These are phyloP conservation scores for Lodderomyces parapsilosis DNA, from an alignment of 1,139 yeast species.

Conservation along the genomic window DNA sequence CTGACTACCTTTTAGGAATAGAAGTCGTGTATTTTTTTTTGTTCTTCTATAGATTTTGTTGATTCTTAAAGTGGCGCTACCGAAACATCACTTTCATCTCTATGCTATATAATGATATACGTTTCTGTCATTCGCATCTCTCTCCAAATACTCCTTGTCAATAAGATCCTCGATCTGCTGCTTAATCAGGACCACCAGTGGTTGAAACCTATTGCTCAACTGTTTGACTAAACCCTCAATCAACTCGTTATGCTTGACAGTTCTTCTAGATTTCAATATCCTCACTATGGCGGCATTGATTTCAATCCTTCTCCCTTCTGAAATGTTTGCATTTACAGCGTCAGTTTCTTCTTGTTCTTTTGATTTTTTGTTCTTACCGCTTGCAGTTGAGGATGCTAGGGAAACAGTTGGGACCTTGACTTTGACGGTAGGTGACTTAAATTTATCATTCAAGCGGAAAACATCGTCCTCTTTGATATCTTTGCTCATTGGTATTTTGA, in stretches of 20 bases:
- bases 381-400: constrained; percentile 18
- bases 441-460: constrained; percentile 68
- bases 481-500: constrained; percentile 72
- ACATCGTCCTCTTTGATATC: constrained; percentile 64
- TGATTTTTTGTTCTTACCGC: constrained; percentile 32
- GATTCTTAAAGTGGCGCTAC: no score
- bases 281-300: constrained; percentile 89
- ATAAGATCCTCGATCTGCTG: constrained; percentile 76
- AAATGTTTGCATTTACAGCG: constrained; percentile 33
- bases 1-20: neutral
- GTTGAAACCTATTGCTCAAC: constrained; percentile 63
- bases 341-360: constrained; percentile 39
- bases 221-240: constrained; percentile 66
- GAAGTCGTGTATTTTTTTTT: neutral
- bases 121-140: constrained; percentile 63
- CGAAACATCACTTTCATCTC: neutral
- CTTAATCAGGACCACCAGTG: constrained; percentile 67
- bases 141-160: constrained; percentile 78
- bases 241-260: constrained; percentile 61
- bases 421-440: constrained; percentile 68
- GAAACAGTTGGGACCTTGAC: constrained; percentile 78
- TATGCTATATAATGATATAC: constrained; percentile 73
- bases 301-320: constrained; percentile 54
- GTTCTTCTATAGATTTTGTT: constrained; percentile 2
- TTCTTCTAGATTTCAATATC: constrained; percentile 75